phyloP scores from a whole-genome alignment of 345 rosid genomes.

The Ceriops decandra region DNA sequence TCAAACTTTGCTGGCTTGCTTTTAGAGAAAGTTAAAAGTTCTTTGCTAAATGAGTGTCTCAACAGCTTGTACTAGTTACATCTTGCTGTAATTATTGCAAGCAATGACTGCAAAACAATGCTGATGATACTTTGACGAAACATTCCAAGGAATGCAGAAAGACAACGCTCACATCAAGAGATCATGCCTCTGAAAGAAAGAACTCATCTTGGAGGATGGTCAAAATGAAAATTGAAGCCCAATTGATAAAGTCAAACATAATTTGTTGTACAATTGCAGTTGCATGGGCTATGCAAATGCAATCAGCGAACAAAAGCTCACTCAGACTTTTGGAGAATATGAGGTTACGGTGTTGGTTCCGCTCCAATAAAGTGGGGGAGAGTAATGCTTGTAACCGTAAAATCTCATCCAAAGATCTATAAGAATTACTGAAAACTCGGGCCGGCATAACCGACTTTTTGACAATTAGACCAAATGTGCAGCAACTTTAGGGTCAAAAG shows the following conservation, averaged over 20 bases:
- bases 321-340: not conserved
- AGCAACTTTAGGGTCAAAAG: too few relatives aligned
- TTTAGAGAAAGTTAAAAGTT: not conserved
- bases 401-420: not conserved
- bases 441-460: too few relatives aligned
- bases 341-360: not conserved
- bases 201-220: not conserved
- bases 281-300: not conserved
- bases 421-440: not conserved
- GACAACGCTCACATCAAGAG: not conserved
- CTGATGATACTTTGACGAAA: not conserved
- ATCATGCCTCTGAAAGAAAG: not conserved
- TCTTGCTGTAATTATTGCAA: too few relatives aligned
- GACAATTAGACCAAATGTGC: too few relatives aligned
- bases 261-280: not conserved
- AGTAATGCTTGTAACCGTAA: not conserved
- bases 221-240: not conserved
- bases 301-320: not conserved
- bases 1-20: not conserved
- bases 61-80: too few relatives aligned
- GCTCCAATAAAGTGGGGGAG: not conserved
- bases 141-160: not conserved
- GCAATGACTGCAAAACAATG: too few relatives aligned
- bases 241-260: not conserved
- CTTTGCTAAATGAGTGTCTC: too few relatives aligned